Base-by-base conservation (phyloP, 2,329 filamentous ascomycete genomes). In the Scorias spongiosa region DNA sequence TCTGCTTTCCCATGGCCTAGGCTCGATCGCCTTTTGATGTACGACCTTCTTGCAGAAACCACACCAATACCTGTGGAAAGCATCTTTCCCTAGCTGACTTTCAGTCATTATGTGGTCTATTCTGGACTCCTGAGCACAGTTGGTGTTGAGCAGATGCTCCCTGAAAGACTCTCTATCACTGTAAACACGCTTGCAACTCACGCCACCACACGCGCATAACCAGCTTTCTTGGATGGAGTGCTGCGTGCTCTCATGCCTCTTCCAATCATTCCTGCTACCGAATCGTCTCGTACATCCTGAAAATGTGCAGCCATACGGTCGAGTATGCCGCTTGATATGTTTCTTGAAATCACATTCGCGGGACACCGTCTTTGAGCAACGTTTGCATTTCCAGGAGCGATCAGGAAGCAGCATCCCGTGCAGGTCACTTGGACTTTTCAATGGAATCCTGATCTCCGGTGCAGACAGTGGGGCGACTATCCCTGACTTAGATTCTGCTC, bases 231-330 rank as follows among this genome's bases (percentile, higher is more conserved):
- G 61, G 46, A 81, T 75, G 48, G 75, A 77, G 58, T 94, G 87
- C 55, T 89, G 82, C 12, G 75, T 78, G 50, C 78, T 81, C 56
- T 95, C 89, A 55, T 95, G 88, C 1, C 88, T 77, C 58, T 93
- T 93, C 88, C 78, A 95, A 61, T 95, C 88, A 46, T 86, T 88
- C 58, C 94, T 93, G 61, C 83, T 88, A n/a, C 88, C 88, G 52
- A 94, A 94, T 0, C 59, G 68, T 56, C 85, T 87, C 41, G 64
- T 61, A 55, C 88, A 94, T 28, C 66, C 63, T 8, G 68, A 62
- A 49, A 79, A 83, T 0, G 86, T 93, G 61, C 88, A 95, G 10
- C 78, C 79, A 49, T 89, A 94, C 0, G 86, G 88, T 50, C 78
- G 79, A 7, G 75, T 71, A 59, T 95, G 88, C 1, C 87, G 77